Evolutionary conservation across 108 stramenopile genomes (phyloP).

Genomic region (Discostella stelligeroides): DNA sequence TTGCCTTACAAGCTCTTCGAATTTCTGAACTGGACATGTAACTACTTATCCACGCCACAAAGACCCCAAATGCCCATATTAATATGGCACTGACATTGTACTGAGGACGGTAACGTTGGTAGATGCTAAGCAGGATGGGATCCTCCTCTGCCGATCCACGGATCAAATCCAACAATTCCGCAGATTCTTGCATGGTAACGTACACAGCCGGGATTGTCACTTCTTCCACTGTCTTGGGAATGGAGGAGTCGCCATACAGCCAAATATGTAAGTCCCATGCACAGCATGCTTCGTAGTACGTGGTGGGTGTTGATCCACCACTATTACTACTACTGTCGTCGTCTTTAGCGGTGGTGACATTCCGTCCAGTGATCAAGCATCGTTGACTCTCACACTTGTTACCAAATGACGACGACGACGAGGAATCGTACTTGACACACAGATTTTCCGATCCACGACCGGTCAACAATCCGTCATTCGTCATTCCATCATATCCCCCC

Average conservation of each 20-base stretch:
- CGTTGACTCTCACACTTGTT: slow-evolving; percentile 39
- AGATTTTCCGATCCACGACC: slow-evolving; percentile 26
- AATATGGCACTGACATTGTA: slow-evolving; percentile 50
- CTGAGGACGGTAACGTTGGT: slow-evolving; percentile 36
- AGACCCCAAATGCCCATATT: slow-evolving; percentile 60
- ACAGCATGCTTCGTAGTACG: slow-evolving; percentile 54
- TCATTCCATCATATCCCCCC: slow-evolving; percentile 24
- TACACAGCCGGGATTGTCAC: slow-evolving; percentile 54
- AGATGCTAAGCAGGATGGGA: slow-evolving; percentile 32
- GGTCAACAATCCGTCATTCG: slow-evolving; percentile 39
- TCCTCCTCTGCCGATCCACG: slow-evolving; percentile 19
- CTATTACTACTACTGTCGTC: neutral
- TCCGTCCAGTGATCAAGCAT: slow-evolving; percentile 54
- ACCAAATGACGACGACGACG: slow-evolving; percentile 9
- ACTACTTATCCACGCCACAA: slow-evolving; percentile 50
- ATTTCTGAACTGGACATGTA: slow-evolving; percentile 29
- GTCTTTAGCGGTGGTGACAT: slow-evolving; percentile 3
- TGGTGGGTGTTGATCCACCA: neutral
- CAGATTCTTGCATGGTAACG: slow-evolving; percentile 53
- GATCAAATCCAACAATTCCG: slow-evolving; percentile 30
- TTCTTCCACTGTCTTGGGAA: neutral
- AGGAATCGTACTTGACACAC: slow-evolving; percentile 36
- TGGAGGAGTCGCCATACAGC: slow-evolving; percentile 40
- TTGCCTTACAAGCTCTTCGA: slow-evolving; percentile 25
- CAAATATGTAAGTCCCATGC: slow-evolving; percentile 61